Conservation (phyloP, 495 filamentous ascomycete genomes). For the Articulospora tetracladia region DNA sequence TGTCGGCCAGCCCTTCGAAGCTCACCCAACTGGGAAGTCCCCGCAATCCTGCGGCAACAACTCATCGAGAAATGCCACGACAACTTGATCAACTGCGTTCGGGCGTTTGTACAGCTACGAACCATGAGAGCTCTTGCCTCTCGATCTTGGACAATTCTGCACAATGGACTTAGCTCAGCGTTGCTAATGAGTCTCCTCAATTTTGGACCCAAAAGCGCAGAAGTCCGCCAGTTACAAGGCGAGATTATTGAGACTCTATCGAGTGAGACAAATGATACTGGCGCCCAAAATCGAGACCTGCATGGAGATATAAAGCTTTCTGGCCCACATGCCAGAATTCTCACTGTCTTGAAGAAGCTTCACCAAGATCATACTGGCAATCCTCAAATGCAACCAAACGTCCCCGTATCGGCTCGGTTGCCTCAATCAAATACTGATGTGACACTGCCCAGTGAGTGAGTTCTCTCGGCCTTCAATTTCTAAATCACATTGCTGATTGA, state of each 20-base stretch:
- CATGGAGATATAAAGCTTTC: background rate
- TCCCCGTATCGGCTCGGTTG: too few relatives aligned
- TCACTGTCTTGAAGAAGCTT: too few relatives aligned
- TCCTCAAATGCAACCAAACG: too few relatives aligned
- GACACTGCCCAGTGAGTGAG: background rate
- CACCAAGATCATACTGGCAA: too few relatives aligned
- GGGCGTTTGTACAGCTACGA: slow-evolving; percentile 60
- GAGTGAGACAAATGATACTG: slow-evolving; percentile 6
- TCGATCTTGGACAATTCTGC: slow-evolving; percentile 60
- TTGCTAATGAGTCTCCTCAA: slow-evolving; percentile 57
- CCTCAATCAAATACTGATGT: background rate
- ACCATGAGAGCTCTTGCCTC: slow-evolving; percentile 57
- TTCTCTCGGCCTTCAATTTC: background rate
- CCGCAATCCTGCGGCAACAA: slow-evolving; percentile 25
- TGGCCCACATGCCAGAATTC: background rate
- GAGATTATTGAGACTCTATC: slow-evolving; percentile 47
- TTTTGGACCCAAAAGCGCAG: slow-evolving; percentile 46
- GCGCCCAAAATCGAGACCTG: background rate
- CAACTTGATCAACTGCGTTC: slow-evolving; percentile 58
- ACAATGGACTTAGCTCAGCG: slow-evolving; percentile 58
- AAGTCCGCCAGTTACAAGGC: slow-evolving; percentile 47
- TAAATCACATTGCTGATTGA: too few relatives aligned
- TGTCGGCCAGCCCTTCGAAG: slow-evolving; percentile 44
- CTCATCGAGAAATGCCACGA: slow-evolving; percentile 51
- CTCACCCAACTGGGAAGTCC: slow-evolving; percentile 28